phyloP scores from a whole-genome alignment of 2,329 filamentous ascomycete genomes.

The Neonectria faginata region DNA sequence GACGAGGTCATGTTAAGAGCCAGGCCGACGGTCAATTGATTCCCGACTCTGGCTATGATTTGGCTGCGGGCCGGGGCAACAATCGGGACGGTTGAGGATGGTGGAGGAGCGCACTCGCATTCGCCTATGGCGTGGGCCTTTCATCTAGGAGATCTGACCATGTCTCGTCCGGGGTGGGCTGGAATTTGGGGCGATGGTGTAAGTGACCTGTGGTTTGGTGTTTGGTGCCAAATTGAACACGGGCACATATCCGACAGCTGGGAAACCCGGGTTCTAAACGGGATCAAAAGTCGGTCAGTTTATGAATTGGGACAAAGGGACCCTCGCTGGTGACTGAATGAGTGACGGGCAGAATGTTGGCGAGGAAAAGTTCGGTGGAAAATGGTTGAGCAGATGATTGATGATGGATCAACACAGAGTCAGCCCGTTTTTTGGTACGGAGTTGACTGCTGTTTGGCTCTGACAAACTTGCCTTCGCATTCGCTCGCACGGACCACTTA shows the following conservation, averaged over 20 bases:
- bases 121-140: slow-evolving; percentile 2
- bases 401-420: background rate
- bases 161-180: background rate
- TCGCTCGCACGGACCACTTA: slow-evolving; percentile 30
- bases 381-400: slow-evolving; percentile 1
- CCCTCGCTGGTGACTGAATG: background rate
- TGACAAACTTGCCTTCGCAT: slow-evolving; percentile 18
- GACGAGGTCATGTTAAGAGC: background rate
- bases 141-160: slow-evolving; percentile 1
- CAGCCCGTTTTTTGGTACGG: background rate
- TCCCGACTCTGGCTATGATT: slow-evolving; percentile 1
- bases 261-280: background rate
- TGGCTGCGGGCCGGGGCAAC: background rate
- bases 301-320: background rate
- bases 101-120: slow-evolving; percentile 10
- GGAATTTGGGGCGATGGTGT: background rate
- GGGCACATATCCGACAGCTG: too few species aligned
- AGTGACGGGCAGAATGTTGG: background rate
- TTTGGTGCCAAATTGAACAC: background rate
- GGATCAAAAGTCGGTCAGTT: background rate
- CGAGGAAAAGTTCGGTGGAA: background rate
- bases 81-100: background rate
- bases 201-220: background rate
- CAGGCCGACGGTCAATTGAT: background rate
- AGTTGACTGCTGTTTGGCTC: background rate